phyloP scores from a whole-genome alignment of 2,329 filamentous ascomycete genomes.

The Fusarium sp. region DNA sequence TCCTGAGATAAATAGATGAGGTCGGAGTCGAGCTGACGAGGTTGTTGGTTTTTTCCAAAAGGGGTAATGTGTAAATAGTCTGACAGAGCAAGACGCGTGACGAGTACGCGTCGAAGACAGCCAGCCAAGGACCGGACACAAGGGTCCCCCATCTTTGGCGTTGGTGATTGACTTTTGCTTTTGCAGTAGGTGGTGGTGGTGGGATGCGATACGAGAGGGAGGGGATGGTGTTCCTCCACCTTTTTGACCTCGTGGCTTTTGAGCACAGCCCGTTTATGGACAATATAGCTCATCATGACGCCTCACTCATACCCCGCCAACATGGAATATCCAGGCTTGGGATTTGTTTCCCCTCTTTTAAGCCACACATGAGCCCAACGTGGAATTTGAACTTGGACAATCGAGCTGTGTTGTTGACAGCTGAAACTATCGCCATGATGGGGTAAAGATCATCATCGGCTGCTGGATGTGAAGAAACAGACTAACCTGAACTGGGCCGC shows the following conservation, averaged over 20 bases:
- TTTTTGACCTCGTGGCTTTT: conserved; percentile 8
- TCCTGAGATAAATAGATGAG: conserved; percentile 21
- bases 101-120: conserved; percentile 30
- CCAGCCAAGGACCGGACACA: neutral
- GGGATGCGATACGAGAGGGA: neutral
- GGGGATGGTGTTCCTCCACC: neutral
- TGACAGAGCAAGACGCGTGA: conserved; percentile 24
- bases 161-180: conserved; percentile 23
- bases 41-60: conserved; percentile 36
- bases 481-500: neutral
- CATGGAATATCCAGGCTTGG: conserved; percentile 27
- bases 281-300: conserved; percentile 25
- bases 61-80: conserved; percentile 41
- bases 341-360: conserved; percentile 13
- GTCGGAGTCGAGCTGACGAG: conserved; percentile 1
- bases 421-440: conserved; percentile 21
- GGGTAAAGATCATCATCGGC: neutral
- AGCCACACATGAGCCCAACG: conserved; percentile 1
- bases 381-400: neutral
- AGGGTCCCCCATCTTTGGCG: neutral
- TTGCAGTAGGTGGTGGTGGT: conserved; percentile 12
- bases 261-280: conserved; percentile 2
- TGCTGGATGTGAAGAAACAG: too few relatives aligned
- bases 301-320: conserved; percentile 19
- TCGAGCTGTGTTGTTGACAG: conserved; percentile 17